phyloP scores from a whole-genome alignment of 2,329 filamentous ascomycete species.

The Bipolaris bicolor region DNA sequence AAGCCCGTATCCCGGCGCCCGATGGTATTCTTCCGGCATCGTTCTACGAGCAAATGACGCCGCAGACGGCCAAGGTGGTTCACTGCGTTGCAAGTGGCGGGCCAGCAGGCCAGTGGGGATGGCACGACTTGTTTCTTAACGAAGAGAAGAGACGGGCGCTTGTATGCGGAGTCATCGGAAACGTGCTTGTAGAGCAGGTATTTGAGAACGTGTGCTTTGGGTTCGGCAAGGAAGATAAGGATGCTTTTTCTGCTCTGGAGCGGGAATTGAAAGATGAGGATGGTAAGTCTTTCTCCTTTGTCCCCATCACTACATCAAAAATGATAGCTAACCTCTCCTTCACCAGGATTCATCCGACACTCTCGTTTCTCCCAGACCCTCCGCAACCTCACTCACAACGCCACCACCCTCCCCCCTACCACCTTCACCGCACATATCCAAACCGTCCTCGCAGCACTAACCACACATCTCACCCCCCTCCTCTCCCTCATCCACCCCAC shows the following conservation, averaged over 20 bases:
- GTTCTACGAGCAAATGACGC: constrained; percentile 11
- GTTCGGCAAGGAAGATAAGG: constrained; percentile 9
- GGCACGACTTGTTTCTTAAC: constrained; percentile 34
- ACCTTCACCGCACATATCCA: constrained; percentile 32
- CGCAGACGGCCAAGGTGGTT: constrained; percentile 33
- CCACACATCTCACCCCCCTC: constrained; percentile 32
- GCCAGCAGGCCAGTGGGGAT: constrained; percentile 27
- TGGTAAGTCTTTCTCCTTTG: constrained; percentile 24
- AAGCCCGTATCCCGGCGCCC: constrained; percentile 11
- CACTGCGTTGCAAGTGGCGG: constrained; percentile 35
- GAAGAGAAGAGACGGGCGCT: constrained; percentile 27
- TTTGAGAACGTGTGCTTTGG: constrained; percentile 38
- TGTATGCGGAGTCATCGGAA: constrained; percentile 37
- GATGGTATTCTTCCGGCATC: background rate
- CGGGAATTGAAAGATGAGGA: constrained; percentile 21
- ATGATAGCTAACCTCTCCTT: constrained; percentile 19
- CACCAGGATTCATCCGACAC: constrained; percentile 16
- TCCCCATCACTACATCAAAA: too few relatives aligned
- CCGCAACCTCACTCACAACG: too few relatives aligned
- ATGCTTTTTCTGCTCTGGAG: constrained; percentile 11
- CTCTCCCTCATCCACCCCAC: constrained; percentile 9
- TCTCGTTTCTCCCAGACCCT: background rate
- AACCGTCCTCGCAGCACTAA: constrained; percentile 23
- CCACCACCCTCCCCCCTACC: constrained; percentile 15
- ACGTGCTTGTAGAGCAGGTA: constrained; percentile 41